Percentiles rank a stretch among this genome's conserved stretches.
phyloP scores from a whole-genome alignment of 2,329 filamentous ascomycete species.

The Trichoderma sp. region DNA sequence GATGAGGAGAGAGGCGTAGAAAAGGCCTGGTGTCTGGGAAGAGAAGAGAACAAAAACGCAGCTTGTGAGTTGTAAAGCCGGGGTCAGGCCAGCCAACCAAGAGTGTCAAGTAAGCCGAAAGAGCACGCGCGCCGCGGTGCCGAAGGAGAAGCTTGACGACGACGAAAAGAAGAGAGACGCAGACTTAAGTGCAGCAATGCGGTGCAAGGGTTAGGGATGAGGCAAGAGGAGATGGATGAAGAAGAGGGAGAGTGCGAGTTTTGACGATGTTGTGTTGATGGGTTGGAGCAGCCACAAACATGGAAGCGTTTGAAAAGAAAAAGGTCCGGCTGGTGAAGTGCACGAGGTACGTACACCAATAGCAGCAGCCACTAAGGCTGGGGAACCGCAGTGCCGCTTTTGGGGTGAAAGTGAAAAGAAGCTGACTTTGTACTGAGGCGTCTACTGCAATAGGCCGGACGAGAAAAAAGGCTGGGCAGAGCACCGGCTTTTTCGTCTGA shows the following conservation, averaged over 20 bases:
- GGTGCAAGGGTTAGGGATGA: background rate
- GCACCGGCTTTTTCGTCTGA: background rate
- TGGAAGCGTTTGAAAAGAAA: conserved; percentile 22
- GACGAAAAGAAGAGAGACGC: background rate
- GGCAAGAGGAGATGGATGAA: background rate
- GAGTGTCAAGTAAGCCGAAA: conserved; percentile 19
- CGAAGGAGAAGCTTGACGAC: background rate
- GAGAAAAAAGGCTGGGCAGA: conserved; percentile 6
- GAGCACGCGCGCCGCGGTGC: conserved; percentile 21
- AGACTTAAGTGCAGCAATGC: background rate
- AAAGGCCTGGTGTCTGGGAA: background rate
- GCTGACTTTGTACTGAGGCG: background rate
- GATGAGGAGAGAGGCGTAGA: conserved; percentile 7
- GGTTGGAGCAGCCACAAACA: conserved; percentile 19
- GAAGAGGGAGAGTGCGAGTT: background rate
- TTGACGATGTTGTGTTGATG: conserved; percentile 11
- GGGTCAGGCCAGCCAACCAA: conserved; percentile 23
- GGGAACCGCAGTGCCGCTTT: conserved; percentile 1
- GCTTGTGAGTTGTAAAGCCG: conserved; percentile 9
- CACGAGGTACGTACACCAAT: conserved; percentile 4
- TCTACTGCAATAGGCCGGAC: conserved; percentile 11
- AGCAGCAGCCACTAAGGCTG: background rate
- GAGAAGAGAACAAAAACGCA: background rate
- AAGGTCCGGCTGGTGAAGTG: conserved; percentile 20
- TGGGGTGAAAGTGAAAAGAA: conserved; percentile 4